Conservation (phyloP, 2,329 filamentous ascomycete species). For the Pleomassaria siparia region DNA sequence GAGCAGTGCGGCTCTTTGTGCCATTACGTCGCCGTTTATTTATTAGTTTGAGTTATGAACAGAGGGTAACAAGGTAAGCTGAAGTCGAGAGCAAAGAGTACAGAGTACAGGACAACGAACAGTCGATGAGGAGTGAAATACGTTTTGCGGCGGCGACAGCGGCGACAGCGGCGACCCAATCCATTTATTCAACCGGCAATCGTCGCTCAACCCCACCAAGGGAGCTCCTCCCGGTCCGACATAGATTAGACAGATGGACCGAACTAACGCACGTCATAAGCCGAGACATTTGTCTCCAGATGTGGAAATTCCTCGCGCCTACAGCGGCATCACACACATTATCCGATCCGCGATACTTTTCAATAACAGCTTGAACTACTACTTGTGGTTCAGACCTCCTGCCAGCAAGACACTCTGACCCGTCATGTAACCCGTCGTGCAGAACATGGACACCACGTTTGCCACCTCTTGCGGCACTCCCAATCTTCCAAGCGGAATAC, state of each 20-base stretch:
- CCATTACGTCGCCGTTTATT: slow-evolving; percentile 24
- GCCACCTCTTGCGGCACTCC: slow-evolving; percentile 25
- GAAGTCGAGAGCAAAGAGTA: neutral
- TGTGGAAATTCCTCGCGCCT: slow-evolving; percentile 16
- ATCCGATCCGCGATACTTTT: neutral
- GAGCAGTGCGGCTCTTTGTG: slow-evolving; percentile 45
- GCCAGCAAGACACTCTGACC: slow-evolving; percentile 27
- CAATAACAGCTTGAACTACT: slow-evolving; percentile 1
- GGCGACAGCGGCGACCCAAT: neutral
- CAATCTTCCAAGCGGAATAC: slow-evolving; percentile 23
- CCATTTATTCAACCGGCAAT: slow-evolving; percentile 4
- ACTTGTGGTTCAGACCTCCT: slow-evolving; percentile 31
- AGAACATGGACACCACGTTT: slow-evolving; percentile 29
- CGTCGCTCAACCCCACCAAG: slow-evolving; percentile 9
- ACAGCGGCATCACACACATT: neutral
- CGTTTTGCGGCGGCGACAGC: no score
- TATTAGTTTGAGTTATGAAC: neutral
- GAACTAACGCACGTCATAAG: slow-evolving; percentile 8
- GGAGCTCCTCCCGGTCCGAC: slow-evolving; percentile 25
- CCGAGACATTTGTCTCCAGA: neutral
- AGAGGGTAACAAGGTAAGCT: neutral
- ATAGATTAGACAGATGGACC: no score
- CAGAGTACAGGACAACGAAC: neutral
- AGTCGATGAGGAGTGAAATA: neutral
- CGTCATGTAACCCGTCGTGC: slow-evolving; percentile 26